Evolutionary conservation across 148 eudicot species (phyloP), one percentile per base, ranked within the genome.

Genomic region (Rhododendron mucronatum): DNA sequence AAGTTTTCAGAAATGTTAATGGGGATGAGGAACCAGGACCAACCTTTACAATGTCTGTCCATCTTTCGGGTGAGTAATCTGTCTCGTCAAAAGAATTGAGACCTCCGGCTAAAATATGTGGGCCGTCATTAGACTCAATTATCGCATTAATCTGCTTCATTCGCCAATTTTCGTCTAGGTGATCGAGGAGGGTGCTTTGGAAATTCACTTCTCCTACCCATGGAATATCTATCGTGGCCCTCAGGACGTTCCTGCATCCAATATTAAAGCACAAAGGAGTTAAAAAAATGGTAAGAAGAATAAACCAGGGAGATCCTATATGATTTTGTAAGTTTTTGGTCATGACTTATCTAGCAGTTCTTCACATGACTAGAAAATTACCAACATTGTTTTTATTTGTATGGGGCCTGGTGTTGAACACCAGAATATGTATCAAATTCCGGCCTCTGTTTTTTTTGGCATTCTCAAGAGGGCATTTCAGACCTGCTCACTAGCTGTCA

Each of bases 1-100:
- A 33, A 30, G 18, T 73, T 11, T 13, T 73, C 14, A 14, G 39
- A 28, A 73, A 73, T 73, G 77, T 13, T 28, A 73, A 73, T 30
- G 77, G 77, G 15, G 77, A 74, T 81, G 7, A 30, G 21, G 15
- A 30, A n/a, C n/a, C n/a, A 0, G 30, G 47, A 81, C 0, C 74
- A 74, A 97, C 99, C 96, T 95, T 94, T 0, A 95, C 90, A 86
- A 97, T 97, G 84, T 97, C 98, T 9, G 94, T 95, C 99, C 99
- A 97, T 97, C 98, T 94, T 73, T 97, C 98, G 4, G 89, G 83
- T 2, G 99, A 97, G 88, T 97, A 97, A 92, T 97, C 99, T 5
- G 95, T 89, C 82, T 92, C 93, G 45, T 95, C 98, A 1, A 97
- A 92, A 39, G 99, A 94, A 88, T 95, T 97, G 53, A 97, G 95